Evolutionary conservation across 306 rosid species (phyloP).

Genomic region (Vigna mungo): DNA sequence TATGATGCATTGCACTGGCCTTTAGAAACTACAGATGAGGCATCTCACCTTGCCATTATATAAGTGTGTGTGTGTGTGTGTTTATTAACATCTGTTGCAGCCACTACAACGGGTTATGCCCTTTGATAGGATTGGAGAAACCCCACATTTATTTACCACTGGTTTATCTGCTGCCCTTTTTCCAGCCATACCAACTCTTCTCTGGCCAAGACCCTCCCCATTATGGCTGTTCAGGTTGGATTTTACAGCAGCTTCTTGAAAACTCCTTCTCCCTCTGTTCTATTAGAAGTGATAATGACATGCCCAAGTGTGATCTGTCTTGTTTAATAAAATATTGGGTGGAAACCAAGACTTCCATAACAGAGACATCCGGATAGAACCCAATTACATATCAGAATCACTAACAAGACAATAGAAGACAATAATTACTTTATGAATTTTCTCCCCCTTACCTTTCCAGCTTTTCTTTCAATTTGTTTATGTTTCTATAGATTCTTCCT

Average conservation of each 20-base stretch:
- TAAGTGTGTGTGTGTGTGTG: too few species aligned
- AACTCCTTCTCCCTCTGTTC: background rate
- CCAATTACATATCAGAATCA: background rate
- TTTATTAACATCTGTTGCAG: background rate
- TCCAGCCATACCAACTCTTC: background rate
- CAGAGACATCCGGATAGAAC: conserved; percentile 12
- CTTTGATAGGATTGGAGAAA: background rate
- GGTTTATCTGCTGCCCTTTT: background rate
- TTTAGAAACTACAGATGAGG: too few species aligned
- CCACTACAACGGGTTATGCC: background rate
- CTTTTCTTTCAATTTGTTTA: conserved; percentile 5
- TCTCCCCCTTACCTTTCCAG: background rate
- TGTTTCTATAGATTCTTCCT: conserved; percentile 2
- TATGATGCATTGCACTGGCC: too few species aligned
- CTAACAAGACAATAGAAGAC: background rate
- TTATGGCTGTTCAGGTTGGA: background rate
- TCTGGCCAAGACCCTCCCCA: background rate
- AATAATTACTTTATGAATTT: conserved; percentile 14
- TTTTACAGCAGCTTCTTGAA: background rate
- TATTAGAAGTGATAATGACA: background rate
- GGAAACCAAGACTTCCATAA: conserved; percentile 1
- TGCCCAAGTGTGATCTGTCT: background rate
- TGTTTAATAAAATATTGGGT: background rate
- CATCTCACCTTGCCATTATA: too few species aligned
- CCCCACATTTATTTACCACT: background rate